A percentile compares a stretch with the other conserved stretches of the same genome.
phyloP scores from a whole-genome alignment of 1,284 basidiomycete species.

The Vanrija pseudolonga region DNA sequence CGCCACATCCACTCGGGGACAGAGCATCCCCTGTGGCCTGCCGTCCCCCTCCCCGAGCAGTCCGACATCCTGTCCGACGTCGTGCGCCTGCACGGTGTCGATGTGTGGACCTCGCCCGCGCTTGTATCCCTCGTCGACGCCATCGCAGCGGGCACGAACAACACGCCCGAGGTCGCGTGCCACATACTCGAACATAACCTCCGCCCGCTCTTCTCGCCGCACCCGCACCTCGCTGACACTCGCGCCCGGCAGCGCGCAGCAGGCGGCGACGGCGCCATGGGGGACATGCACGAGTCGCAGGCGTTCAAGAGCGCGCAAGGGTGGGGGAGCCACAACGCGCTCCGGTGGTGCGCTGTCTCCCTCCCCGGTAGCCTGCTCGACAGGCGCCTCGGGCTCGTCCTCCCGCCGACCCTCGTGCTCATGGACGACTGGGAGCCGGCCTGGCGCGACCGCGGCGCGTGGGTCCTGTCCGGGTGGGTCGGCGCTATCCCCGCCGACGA shows the following conservation, averaged over 20 bases:
- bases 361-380: slow-evolving; percentile 13
- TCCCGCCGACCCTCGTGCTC: slow-evolving; percentile 46
- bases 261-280: slow-evolving; percentile 25
- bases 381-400: slow-evolving; percentile 34
- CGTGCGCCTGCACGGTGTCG: slow-evolving; percentile 27
- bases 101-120: slow-evolving; percentile 25
- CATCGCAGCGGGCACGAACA: slow-evolving; percentile 2
- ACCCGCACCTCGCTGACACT: slow-evolving; percentile 22
- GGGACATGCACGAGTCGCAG: slow-evolving; percentile 35
- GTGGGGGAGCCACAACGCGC: slow-evolving; percentile 36
- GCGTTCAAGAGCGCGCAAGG: slow-evolving; percentile 27
- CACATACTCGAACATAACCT: slow-evolving; percentile 23
- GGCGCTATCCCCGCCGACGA: slow-evolving; percentile 7
- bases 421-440: slow-evolving; percentile 48
- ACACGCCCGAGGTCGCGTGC: slow-evolving; percentile 10
- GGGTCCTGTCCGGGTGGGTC: slow-evolving; percentile 33
- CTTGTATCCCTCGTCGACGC: slow-evolving; percentile 20
- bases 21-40: slow-evolving; percentile 13
- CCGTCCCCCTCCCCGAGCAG: slow-evolving; percentile 24
- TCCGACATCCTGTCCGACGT: slow-evolving; percentile 18
- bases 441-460: slow-evolving; percentile 37
- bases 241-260: slow-evolving; percentile 18
- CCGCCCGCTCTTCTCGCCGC: slow-evolving; percentile 25
- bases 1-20: slow-evolving; percentile 10
- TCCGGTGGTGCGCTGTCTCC: slow-evolving; percentile 19